These are phyloP conservation scores for Microcera coccophila DNA, from an alignment of 2,329 filamentous ascomycete species.

Conservation along the genomic window DNA sequence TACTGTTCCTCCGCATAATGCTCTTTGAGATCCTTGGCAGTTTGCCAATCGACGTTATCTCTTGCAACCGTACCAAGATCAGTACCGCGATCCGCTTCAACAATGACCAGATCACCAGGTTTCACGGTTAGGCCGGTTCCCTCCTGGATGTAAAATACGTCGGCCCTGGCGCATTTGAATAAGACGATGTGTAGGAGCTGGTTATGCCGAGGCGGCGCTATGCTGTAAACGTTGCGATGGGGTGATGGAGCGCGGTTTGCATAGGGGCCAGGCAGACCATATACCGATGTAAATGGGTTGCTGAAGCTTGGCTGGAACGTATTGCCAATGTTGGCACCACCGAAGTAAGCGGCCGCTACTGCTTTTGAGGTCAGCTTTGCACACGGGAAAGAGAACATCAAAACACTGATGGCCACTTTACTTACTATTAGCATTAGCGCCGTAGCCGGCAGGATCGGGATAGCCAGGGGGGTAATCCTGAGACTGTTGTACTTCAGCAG, in stretches of 20 bases:
- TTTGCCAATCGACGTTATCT: constrained; percentile 81
- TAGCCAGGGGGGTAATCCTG: constrained; percentile 43
- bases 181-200: constrained; percentile 83
- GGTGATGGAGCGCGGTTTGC: constrained; percentile 55
- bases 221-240: constrained; percentile 58
- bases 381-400: not conserved
- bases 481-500: constrained; percentile 41
- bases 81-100: constrained; percentile 93
- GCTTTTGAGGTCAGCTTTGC: constrained; percentile 3
- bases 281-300: constrained; percentile 46
- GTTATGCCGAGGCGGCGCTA: constrained; percentile 59
- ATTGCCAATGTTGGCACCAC: constrained; percentile 21
- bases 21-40: constrained; percentile 84
- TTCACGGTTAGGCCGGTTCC: constrained; percentile 89
- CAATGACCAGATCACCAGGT: constrained; percentile 89
- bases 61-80: constrained; percentile 90
- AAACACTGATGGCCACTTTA: constrained; percentile 6
- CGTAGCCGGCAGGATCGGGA: constrained; percentile 36
- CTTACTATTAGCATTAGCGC: constrained; percentile 41
- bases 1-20: constrained; percentile 94
- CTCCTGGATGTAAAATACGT: constrained; percentile 96
- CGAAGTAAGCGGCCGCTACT: constrained; percentile 26
- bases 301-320: constrained; percentile 28
- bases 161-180: constrained; percentile 93
- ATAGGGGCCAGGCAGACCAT: constrained; percentile 43